A percentile compares a stretch with the other conserved stretches of the same genome.
phyloP scores from a whole-genome alignment of 768 basidiomycete species.

The Russula sp. region DNA sequence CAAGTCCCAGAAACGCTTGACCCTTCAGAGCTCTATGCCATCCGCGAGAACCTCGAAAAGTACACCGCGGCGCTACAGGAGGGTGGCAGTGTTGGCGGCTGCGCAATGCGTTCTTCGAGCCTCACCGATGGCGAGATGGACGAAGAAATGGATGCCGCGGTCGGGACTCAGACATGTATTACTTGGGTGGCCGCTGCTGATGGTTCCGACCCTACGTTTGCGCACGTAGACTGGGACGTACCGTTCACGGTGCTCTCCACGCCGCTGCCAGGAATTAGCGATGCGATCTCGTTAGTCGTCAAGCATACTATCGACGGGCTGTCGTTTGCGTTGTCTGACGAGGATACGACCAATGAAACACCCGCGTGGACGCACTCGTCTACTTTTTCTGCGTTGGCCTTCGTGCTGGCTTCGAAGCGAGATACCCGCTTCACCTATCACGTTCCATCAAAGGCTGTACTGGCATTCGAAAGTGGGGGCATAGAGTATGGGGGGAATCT shows the following conservation, averaged over 20 bases:
- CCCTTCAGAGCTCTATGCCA: slow-evolving; percentile 72
- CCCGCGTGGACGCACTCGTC: slow-evolving; percentile 67
- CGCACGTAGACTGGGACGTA: slow-evolving; percentile 36
- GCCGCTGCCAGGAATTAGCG: slow-evolving; percentile 56
- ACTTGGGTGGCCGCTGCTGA: slow-evolving; percentile 59
- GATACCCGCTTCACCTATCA: slow-evolving; percentile 89
- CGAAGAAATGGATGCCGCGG: slow-evolving; percentile 76
- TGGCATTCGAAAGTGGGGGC: slow-evolving; percentile 82
- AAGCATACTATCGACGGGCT: slow-evolving; percentile 53
- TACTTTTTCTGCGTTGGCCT: slow-evolving; percentile 89
- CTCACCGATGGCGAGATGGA: slow-evolving; percentile 88
- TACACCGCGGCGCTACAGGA: slow-evolving; percentile 66
- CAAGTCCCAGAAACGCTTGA: slow-evolving; percentile 83
- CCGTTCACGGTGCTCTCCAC: slow-evolving; percentile 62
- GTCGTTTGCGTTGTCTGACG: slow-evolving; percentile 32
- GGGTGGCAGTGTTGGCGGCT: slow-evolving; percentile 42
- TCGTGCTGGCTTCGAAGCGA: slow-evolving; percentile 90
- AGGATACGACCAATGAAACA: slow-evolving; percentile 25
- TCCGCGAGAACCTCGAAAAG: slow-evolving; percentile 81
- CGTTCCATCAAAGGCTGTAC: slow-evolving; percentile 49
- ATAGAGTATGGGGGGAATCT: slow-evolving; percentile 72
- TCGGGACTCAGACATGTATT: slow-evolving; percentile 61
- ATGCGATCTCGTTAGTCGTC: slow-evolving; percentile 50
- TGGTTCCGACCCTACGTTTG: slow-evolving; percentile 48
- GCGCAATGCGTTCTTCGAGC: slow-evolving; percentile 61